Conservation (phyloP, 2,329 filamentous ascomycete species). For the Aspergillus fructus region DNA sequence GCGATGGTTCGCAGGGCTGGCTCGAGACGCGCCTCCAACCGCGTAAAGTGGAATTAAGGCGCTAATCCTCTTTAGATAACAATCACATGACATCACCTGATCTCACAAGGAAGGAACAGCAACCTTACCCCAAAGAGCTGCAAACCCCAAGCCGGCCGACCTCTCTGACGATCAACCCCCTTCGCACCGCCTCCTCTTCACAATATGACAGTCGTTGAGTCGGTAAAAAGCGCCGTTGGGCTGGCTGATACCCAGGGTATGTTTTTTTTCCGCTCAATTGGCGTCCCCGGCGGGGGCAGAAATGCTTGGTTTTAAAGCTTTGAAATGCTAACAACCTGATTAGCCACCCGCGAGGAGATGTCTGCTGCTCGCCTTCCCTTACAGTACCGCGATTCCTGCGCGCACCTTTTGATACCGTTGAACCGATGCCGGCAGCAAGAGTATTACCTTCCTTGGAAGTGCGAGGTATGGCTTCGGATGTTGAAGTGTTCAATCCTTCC, state of each 20-base stretch:
- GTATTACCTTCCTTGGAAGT: slow-evolving; percentile 97
- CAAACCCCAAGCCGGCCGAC: slow-evolving; percentile 25
- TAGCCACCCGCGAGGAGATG: slow-evolving; percentile 75
- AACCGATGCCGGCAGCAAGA: slow-evolving; percentile 91
- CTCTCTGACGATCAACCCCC: slow-evolving; percentile 15
- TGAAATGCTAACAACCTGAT: slow-evolving; percentile 16
- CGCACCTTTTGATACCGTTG: slow-evolving; percentile 88
- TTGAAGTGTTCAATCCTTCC: background rate
- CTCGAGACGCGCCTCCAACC: slow-evolving; percentile 34
- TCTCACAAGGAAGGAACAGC: slow-evolving; percentile 30
- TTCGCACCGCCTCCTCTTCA: slow-evolving; percentile 13
- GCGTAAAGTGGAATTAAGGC: slow-evolving; percentile 40
- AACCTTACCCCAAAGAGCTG: slow-evolving; percentile 25
- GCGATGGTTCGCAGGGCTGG: slow-evolving; percentile 24
- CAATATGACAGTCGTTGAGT: slow-evolving; percentile 49
- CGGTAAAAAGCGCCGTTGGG: slow-evolving; percentile 50
- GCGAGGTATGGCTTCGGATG: slow-evolving; percentile 65
- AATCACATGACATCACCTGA: slow-evolving; percentile 22
- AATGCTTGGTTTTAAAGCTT: slow-evolving; percentile 6
- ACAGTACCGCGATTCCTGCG: slow-evolving; percentile 93
- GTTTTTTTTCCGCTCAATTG: slow-evolving; percentile 26
- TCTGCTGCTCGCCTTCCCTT: slow-evolving; percentile 83
- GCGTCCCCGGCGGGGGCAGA: slow-evolving; percentile 8
- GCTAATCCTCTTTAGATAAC: slow-evolving; percentile 23
- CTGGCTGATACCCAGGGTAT: slow-evolving; percentile 41